A percentile compares a stretch with the other conserved stretches of the same genome.
These are phyloP conservation scores for Santalum album DNA, from an alignment of 164 flowering plant species.

Conservation along the genomic window DNA sequence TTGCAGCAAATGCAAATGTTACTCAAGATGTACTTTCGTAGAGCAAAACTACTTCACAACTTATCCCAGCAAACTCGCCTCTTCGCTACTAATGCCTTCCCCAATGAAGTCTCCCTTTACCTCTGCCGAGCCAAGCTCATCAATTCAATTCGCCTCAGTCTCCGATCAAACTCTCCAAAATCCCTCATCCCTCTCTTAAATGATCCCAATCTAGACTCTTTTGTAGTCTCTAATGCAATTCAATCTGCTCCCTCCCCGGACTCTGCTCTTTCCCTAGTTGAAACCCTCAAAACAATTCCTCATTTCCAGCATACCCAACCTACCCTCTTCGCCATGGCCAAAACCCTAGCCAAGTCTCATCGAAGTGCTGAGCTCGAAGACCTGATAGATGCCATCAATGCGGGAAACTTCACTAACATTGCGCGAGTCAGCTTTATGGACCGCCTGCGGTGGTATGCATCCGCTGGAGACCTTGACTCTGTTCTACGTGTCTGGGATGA, in stretches of 20 bases:
- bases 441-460: conserved; percentile 50
- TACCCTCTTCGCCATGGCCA: conserved; percentile 56
- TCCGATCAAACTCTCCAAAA: conserved; percentile 35
- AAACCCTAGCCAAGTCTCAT: conserved; percentile 44
- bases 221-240: conserved; percentile 63
- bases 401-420: conserved; percentile 39
- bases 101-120: conserved; percentile 19
- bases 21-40: no score
- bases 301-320: conserved; percentile 38
- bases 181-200: conserved; percentile 29
- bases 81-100: conserved; percentile 21
- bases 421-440: conserved; percentile 52
- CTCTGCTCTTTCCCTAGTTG: conserved; percentile 52
- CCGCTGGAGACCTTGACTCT: conserved; percentile 49
- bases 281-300: conserved; percentile 33
- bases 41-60: background rate
- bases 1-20: no score
- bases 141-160: conserved; percentile 55
- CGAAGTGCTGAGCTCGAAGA: conserved; percentile 37
- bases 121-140: conserved; percentile 55
- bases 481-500: conserved; percentile 47
- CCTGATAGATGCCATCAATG: conserved; percentile 41
- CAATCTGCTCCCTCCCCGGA: conserved; percentile 71
- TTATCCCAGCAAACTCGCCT: conserved; percentile 23
- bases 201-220: conserved; percentile 52